A percentile compares a stretch with the other conserved stretches of the same genome.
phyloP scores from a whole-genome alignment of 768 basidiomycete species.

The Suillus americanus region DNA sequence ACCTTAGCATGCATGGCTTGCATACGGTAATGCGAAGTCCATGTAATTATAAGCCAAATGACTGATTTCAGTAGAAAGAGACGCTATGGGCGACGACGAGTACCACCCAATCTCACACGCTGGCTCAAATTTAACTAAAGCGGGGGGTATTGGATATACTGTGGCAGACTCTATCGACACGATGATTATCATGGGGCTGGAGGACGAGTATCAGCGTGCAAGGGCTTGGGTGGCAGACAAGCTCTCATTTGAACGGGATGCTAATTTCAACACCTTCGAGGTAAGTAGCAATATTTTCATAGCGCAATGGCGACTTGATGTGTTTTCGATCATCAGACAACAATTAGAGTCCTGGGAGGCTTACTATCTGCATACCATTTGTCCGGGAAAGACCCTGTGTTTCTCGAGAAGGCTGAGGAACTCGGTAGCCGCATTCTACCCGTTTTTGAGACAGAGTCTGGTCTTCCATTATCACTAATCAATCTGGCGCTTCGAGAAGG shows the following conservation, averaged over 20 bases:
- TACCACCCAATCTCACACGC: slow-evolving; percentile 79
- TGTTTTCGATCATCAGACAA: slow-evolving; percentile 54
- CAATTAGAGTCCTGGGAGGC: slow-evolving; percentile 90
- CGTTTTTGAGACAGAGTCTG: slow-evolving; percentile 78
- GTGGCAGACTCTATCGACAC: slow-evolving; percentile 88
- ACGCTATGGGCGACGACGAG: slow-evolving; percentile 92
- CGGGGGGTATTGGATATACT: slow-evolving; percentile 82
- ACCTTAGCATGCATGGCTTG: slow-evolving; percentile 76
- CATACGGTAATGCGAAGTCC: slow-evolving; percentile 61
- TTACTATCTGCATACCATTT: slow-evolving; percentile 85
- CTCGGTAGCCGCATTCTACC: slow-evolving; percentile 85
- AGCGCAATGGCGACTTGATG: slow-evolving; percentile 4
- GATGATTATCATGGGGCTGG: slow-evolving; percentile 81
- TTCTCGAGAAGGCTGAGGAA: slow-evolving; percentile 75
- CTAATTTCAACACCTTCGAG: slow-evolving; percentile 86
- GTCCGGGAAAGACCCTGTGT: slow-evolving; percentile 63
- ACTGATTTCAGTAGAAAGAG: slow-evolving; percentile 54
- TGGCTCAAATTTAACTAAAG: slow-evolving; percentile 76
- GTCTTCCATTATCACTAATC: slow-evolving; percentile 77
- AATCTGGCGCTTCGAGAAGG: slow-evolving; percentile 69
- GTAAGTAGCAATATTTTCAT: slow-evolving; percentile 39
- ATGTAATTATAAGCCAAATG: slow-evolving; percentile 1
- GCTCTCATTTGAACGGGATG: slow-evolving; percentile 77
- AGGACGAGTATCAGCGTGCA: slow-evolving; percentile 76
- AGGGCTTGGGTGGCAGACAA: slow-evolving; percentile 71